Conservation (phyloP, 805 yeast genomes). For the Suhomyces sp. region DNA sequence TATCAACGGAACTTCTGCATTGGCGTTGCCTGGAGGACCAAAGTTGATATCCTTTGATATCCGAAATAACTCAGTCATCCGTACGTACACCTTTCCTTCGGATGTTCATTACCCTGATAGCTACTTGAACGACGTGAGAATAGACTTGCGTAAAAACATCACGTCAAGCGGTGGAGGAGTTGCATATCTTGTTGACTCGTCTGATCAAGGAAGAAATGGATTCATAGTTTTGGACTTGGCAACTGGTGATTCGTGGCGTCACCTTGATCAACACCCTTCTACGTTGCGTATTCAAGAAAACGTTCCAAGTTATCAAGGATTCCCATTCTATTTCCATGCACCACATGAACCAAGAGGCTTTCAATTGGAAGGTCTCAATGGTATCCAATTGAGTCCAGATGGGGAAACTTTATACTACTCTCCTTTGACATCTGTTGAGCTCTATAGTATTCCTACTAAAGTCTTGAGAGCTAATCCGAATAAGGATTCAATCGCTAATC, state of each 20-base stretch:
- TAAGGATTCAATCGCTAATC: conserved; percentile 1
- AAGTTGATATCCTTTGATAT: conserved; percentile 3
- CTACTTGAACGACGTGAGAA: conserved; percentile 3
- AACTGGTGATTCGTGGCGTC: conserved; percentile 4
- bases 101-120: conserved; percentile 2
- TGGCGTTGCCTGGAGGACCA: conserved; percentile 3
- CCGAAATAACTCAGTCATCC: neutral
- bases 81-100: conserved; percentile 3
- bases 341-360: conserved; percentile 1
- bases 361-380: conserved; percentile 2
- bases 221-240: conserved; percentile 1
- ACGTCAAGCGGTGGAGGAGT: neutral
- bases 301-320: conserved; percentile 2
- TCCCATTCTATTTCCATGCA: conserved; percentile 1
- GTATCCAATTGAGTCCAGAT: conserved; percentile 3
- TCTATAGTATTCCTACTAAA: conserved; percentile 1
- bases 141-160: conserved; percentile 2
- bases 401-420: conserved; percentile 3
- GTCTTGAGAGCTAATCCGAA: neutral
- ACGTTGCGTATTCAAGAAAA: neutral
- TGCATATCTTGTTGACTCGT: conserved; percentile 1
- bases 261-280: conserved; percentile 4
- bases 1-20: conserved; percentile 2
- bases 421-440: neutral
- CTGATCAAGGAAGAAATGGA: conserved; percentile 4